Base-by-base conservation (phyloP, 768 basidiomycete species). In the Filobasidium floriforme region DNA sequence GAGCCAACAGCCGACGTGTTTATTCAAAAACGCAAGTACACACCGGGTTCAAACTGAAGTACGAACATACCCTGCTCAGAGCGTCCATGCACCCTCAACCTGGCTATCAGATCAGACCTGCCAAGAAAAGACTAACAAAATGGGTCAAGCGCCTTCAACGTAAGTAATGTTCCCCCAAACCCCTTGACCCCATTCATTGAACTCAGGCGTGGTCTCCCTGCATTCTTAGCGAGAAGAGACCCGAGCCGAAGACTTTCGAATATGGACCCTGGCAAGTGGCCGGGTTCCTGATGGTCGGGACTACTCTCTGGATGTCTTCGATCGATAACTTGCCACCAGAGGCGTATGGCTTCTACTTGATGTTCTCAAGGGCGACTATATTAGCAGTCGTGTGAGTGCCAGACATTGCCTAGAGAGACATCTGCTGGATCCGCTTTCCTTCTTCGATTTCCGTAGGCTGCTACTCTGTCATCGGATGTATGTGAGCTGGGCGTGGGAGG, bases 201-300 rank as follows among this genome's bases (percentile, higher is more conserved):
- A 4, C 3, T 4, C 32, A 37, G 32, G 9, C 9, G 9, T 37
- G 4, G 4, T 37, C 32, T 9, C 32, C 32, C 9, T 37, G 32
- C 46, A 14, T 49, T 24, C 26, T 6, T 57, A 57, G 54, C 14
- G 54, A 32, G 26, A 32, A 57, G 29, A 57, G 14, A 15, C 54
- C 54, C 24, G 54, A 26, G 24, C 24, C 26, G 5, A 57, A 57
- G 54, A 24, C 15, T 3, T 24, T 57, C 24, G 54, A 57, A 32
- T 57, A 57, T 57, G 67, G 67, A 43, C 67, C 67, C 54, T 68
- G 67, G 67, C 67, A 65, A 41, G 59, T 60, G 7, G 63, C 67
- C 19, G 63, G 64, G 0, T 41, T 65, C 40, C 41, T 68, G 37
- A 68, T 68, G 67, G 51, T 65, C 4, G 60, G 67, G 2, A 61